Evolutionary conservation across 441 rosid genomes (phyloP).

Genomic region (Pelargonium myrrhifolium): DNA sequence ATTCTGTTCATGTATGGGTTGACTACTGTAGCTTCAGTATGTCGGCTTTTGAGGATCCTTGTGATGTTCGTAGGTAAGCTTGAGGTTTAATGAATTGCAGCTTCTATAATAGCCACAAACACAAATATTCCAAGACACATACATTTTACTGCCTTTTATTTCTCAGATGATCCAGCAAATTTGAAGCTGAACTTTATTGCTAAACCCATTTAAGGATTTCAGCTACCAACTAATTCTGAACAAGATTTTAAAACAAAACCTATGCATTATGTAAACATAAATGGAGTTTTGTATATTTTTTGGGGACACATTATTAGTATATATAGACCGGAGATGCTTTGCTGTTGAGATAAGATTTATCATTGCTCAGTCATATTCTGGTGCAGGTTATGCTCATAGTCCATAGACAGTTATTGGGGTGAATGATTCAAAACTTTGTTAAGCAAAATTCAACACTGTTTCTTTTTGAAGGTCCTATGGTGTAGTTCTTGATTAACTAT

Average conservation of each 20-base stretch:
- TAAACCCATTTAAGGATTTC: not conserved
- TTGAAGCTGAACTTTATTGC: not conserved
- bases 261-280: not conserved
- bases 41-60: slow-evolving; percentile 53
- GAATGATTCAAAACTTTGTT: too few species aligned
- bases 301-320: not conserved
- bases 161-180: not conserved
- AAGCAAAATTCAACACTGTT: too few species aligned
- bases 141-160: not conserved
- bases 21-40: slow-evolving; percentile 60
- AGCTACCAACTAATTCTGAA: not conserved
- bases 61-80: slow-evolving; percentile 66
- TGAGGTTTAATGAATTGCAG: slow-evolving; percentile 8
- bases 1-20: slow-evolving; percentile 67
- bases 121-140: too few species aligned
- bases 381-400: too few species aligned
- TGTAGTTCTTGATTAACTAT: too few species aligned
- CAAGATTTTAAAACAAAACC: not conserved
- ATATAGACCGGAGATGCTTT: not conserved
- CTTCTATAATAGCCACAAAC: not conserved
- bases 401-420: too few species aligned
- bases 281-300: not conserved
- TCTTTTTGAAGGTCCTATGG: too few species aligned
- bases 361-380: not conserved
- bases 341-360: not conserved